Percentiles rank a stretch among this genome's conserved stretches.
phyloP scores from a whole-genome alignment of 78 protist genomes.

The Cavenderia fasciculata region DNA sequence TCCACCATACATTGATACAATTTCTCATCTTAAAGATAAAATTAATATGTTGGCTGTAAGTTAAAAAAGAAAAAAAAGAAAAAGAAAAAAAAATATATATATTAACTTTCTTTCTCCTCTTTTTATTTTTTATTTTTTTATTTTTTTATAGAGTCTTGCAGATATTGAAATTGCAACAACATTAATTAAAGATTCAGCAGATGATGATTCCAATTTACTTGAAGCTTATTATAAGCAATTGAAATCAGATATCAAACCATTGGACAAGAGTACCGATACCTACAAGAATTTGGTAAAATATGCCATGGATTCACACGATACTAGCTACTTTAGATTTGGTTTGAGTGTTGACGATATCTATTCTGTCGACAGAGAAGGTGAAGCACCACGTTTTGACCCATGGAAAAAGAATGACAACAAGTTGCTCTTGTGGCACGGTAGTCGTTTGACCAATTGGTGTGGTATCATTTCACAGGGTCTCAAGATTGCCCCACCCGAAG shows the following conservation, averaged over 20 bases:
- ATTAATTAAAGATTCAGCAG: slow-evolving; percentile 29
- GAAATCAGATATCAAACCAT: slow-evolving; percentile 69
- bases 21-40: slow-evolving; percentile 64
- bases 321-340: too few relatives aligned
- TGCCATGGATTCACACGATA: slow-evolving; percentile 61
- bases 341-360: slow-evolving; percentile 38
- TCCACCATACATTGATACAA: slow-evolving; percentile 42
- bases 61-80: too few relatives aligned
- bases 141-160: slow-evolving; percentile 34
- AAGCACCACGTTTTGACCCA: slow-evolving; percentile 36
- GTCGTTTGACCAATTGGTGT: slow-evolving; percentile 88
- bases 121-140: background rate
- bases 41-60: slow-evolving; percentile 27
- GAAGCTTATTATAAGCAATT: slow-evolving; percentile 81
- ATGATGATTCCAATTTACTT: slow-evolving; percentile 55
- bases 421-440: slow-evolving; percentile 96
- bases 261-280: slow-evolving; percentile 27
- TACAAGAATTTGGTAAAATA: slow-evolving; percentile 24
- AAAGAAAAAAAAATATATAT: too few relatives aligned
- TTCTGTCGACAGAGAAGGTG: slow-evolving; percentile 70
- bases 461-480: slow-evolving; percentile 92
- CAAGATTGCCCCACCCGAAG: slow-evolving; percentile 97
- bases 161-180: slow-evolving; percentile 88
- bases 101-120: background rate
- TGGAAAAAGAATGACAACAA: slow-evolving; percentile 56